Percentiles rank a stretch among this genome's conserved stretches.
These are phyloP conservation scores for Mucor sp. DNA, from an alignment of 371 early-diverging fungal species.

Conservation along the genomic window DNA sequence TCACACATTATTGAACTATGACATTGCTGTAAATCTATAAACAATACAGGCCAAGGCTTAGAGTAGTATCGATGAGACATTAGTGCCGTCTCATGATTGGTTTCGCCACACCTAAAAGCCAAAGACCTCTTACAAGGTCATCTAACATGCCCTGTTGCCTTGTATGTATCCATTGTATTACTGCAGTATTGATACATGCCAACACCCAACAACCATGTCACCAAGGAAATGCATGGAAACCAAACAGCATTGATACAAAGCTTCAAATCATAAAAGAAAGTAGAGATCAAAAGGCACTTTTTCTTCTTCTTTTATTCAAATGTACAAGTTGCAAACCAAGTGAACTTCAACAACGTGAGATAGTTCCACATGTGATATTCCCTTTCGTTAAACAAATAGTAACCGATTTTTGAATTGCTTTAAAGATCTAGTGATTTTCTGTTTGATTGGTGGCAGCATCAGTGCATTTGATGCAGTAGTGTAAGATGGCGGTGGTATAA, in stretches of 20 bases:
- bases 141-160: neutral
- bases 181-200: neutral
- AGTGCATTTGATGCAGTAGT: slow-evolving; percentile 38
- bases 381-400: neutral
- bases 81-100: neutral
- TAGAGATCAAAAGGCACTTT: neutral
- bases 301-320: neutral
- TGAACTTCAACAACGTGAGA: neutral
- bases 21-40: too few relatives aligned
- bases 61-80: neutral
- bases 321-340: neutral
- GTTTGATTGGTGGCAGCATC: slow-evolving; percentile 16
- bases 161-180: neutral
- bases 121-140: neutral
- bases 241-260: neutral
- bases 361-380: slow-evolving; percentile 1
- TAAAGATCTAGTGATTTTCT: slow-evolving; percentile 12
- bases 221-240: too few relatives aligned
- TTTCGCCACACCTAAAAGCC: slow-evolving; percentile 1
- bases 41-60: neutral
- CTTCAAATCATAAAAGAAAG: neutral
- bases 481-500: slow-evolving; percentile 33
- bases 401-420: slow-evolving; percentile 17
- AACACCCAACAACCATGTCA: neutral
- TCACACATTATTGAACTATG: neutral